Base-by-base conservation (phyloP, 2,329 filamentous ascomycete species). In the Penicillium sp. region DNA sequence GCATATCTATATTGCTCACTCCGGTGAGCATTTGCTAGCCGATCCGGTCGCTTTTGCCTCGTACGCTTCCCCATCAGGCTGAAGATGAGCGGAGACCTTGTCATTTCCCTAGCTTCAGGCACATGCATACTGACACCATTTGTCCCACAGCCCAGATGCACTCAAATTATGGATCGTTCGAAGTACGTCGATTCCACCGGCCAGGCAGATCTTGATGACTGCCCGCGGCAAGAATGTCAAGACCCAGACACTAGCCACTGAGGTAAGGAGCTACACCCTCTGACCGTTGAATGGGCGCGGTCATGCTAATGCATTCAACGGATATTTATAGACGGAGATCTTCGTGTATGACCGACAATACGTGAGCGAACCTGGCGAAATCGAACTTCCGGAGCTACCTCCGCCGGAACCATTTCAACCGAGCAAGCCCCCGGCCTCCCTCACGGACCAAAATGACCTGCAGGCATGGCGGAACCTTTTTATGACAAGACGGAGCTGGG, bases 1-100 rank as follows among this genome's bases (percentile, higher is more conserved):
- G 69, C 83, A 88, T 74, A 84, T 95, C 72, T 87, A 89, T 76
- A 85, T 95, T 67, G 89, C 89, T 78, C 90, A 95, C 74, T 89
- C 87, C 71, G 91, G 91, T 76, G 85, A 89, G 77, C 85, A 85
- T 73, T 79, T 95, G 66, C 78, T 84, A 68, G 80, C 87, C 68
- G 87, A 95, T 73, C 81, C 84, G 57, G 78, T 83, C 55, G 80
- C 82, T 65, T 86, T 91, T 70, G 77, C 79, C 59, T 86, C 84
- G 85, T 89, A 75, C 60, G 82, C 75, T 47, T 42, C 38, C 24
- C 26, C n/a, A 28, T 31, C 35, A 4, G 20, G 23, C 3, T 48
- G 11, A 45, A 28, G 40, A 36, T 47, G 45, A 40, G 44, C 45
- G 47, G 46, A 49, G 27, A 22, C 42, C 23, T 34, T 47, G 18